Conservation (phyloP, 2,329 filamentous ascomycete species). For the Davidsoniella virescens region DNA sequence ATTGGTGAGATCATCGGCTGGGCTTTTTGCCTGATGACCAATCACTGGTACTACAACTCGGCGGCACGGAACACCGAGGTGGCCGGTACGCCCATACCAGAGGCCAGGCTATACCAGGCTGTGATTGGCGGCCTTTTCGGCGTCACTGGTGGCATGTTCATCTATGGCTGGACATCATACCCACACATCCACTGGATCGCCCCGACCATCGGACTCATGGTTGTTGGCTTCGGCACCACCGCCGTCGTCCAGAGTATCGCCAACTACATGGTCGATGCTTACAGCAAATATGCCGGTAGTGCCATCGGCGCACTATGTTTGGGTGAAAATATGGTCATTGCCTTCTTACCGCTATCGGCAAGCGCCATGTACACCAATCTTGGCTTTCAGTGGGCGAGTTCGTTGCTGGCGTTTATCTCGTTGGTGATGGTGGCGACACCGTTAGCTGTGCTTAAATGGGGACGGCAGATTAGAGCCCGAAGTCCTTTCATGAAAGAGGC, state of each 20-base stretch:
- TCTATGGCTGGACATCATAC: slow-evolving; percentile 33
- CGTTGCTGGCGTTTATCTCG: slow-evolving; percentile 12
- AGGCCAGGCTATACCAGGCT: slow-evolving; percentile 11
- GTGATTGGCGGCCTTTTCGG: slow-evolving; percentile 11
- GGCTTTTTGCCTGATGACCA: slow-evolving; percentile 14
- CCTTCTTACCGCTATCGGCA: slow-evolving; percentile 15
- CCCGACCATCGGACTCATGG: slow-evolving; percentile 28
- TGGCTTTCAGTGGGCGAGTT: slow-evolving; percentile 13
- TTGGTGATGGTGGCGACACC: slow-evolving; percentile 10
- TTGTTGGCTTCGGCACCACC: slow-evolving; percentile 33
- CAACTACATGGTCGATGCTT: slow-evolving; percentile 33
- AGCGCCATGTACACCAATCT: slow-evolving; percentile 9
- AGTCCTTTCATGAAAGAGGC: slow-evolving; percentile 13
- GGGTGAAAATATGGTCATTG: slow-evolving; percentile 32
- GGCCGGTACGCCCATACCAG: slow-evolving; percentile 19
- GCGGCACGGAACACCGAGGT: slow-evolving; percentile 21
- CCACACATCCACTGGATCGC: slow-evolving; percentile 28
- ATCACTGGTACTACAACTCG: slow-evolving; percentile 25
- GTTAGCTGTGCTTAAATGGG: slow-evolving; percentile 11
- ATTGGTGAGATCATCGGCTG: slow-evolving; percentile 13
- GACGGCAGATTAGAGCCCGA: slow-evolving; percentile 6
- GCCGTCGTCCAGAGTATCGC: slow-evolving; percentile 28
- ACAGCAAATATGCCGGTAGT: slow-evolving; percentile 31
- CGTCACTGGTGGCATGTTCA: slow-evolving; percentile 28
- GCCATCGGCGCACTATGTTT: slow-evolving; percentile 31